phyloP scores from a whole-genome alignment of 352 stramenopile species.

The Elongisporangium anandrum region DNA sequence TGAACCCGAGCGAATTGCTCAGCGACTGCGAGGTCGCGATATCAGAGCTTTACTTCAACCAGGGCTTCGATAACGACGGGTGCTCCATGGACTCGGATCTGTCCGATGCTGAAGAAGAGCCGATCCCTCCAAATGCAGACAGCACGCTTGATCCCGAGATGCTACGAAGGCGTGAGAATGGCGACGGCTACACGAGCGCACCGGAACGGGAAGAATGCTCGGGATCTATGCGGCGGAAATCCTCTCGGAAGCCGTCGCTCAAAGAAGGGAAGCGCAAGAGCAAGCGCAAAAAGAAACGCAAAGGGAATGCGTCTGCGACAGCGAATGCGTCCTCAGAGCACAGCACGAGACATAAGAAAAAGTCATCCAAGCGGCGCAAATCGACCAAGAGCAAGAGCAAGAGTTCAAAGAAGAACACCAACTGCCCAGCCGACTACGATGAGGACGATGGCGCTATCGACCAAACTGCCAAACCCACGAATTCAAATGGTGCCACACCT shows the following conservation, averaged over 20 bases:
- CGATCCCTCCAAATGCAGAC: constrained; percentile 37
- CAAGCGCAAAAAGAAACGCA: constrained; percentile 15
- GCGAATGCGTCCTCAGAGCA: not conserved
- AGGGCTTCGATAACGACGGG: constrained; percentile 16
- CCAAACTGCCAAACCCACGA: not conserved
- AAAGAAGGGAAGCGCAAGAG: constrained; percentile 18
- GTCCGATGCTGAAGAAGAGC: constrained; percentile 57
- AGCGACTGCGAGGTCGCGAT: constrained; percentile 61
- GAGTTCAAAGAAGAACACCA: constrained; percentile 8
- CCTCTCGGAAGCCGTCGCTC: not conserved
- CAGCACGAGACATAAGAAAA: constrained; percentile 2
- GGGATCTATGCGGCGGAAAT: not conserved
- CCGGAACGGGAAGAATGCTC: constrained; percentile 14
- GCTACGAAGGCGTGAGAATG: constrained; percentile 3
- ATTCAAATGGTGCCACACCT: not conserved
- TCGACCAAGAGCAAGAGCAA: constrained; percentile 4
- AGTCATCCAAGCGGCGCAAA: constrained; percentile 5
- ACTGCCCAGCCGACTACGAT: not conserved
- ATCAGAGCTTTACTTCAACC: constrained; percentile 41
- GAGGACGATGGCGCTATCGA: not conserved
- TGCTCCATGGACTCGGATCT: constrained; percentile 50
- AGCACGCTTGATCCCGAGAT: constrained; percentile 4
- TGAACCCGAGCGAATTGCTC: constrained; percentile 29
- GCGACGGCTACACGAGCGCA: constrained; percentile 28
- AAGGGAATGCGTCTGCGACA: not conserved